Percentiles rank a stretch among this genome's conserved stretches.
These are phyloP conservation scores for Fraxinus anomala DNA, from an alignment of 257 asterid species.

Conservation along the genomic window DNA sequence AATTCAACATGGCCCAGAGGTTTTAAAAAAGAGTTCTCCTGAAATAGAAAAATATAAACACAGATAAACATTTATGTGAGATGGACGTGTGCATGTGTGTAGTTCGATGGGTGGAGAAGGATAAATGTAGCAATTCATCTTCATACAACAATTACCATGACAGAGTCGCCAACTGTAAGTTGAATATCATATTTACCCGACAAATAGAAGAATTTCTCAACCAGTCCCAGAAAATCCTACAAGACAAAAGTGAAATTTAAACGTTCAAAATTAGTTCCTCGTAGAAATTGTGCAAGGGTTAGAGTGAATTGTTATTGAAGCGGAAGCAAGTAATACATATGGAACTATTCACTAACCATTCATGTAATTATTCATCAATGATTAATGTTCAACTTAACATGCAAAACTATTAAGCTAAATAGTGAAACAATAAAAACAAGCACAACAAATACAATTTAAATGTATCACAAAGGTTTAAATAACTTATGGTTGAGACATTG, in stretches of 20 bases:
- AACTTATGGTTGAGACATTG: constrained; percentile 4
- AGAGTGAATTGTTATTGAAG: not conserved
- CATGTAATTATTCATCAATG: not conserved
- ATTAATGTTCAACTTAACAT: constrained; percentile 1
- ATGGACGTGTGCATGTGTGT: not conserved
- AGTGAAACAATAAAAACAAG: constrained; percentile 6
- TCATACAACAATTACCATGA: constrained; percentile 60
- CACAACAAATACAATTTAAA: not conserved
- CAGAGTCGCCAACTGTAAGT: constrained; percentile 86
- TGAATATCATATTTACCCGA: constrained; percentile 85
- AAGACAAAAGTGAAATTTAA: constrained; percentile 36
- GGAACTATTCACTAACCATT: not conserved
- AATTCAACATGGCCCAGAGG: constrained; percentile 70
- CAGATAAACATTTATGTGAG: not conserved
- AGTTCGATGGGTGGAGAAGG: not conserved
- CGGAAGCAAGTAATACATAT: constrained; percentile 10
- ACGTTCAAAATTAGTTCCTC: constrained; percentile 17
- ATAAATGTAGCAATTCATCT: constrained; percentile 21
- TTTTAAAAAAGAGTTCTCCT: constrained; percentile 94
- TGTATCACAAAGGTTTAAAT: not conserved
- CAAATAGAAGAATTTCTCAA: constrained; percentile 82
- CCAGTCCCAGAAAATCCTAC: constrained; percentile 97
- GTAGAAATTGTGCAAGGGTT: not conserved
- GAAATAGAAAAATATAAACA: constrained; percentile 28
- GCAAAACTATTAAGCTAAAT: constrained; percentile 14